These are phyloP conservation scores for Microstegium vimineum DNA, from an alignment of 176 grass and related monocot species.

Conservation along the genomic window DNA sequence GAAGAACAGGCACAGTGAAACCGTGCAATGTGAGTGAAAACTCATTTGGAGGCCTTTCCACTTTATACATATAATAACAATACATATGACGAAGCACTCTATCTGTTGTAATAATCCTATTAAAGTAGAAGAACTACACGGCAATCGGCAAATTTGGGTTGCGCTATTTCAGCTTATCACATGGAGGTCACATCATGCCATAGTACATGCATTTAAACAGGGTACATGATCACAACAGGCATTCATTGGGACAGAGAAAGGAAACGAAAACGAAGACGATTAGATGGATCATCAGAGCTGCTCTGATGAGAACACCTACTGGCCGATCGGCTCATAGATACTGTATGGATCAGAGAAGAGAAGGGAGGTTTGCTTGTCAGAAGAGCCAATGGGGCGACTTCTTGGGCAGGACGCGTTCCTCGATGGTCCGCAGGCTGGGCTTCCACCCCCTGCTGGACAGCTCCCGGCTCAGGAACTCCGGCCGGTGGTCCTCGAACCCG, in stretches of 20 bases:
- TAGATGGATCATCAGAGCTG: neutral
- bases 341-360: neutral
- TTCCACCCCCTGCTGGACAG: constrained; percentile 81
- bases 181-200: constrained; percentile 21
- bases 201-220: constrained; percentile 25
- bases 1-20: neutral
- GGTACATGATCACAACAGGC: neutral
- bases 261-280: neutral
- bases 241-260: constrained; percentile 4
- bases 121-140: neutral
- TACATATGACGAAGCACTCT: too few species aligned
- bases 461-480: constrained; percentile 74
- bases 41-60: neutral
- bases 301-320: constrained; percentile 14
- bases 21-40: neutral
- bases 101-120: constrained; percentile 8
- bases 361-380: constrained; percentile 19
- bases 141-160: neutral
- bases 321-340: neutral
- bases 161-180: constrained; percentile 24
- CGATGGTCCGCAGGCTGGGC: constrained; percentile 79
- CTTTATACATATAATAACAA: neutral
- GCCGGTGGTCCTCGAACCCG: constrained; percentile 45
- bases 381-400: constrained; percentile 85
- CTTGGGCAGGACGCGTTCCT: constrained; percentile 52